Base-by-base conservation (phyloP, 805 yeast species). In the Suhomyces kilbournensis region DNA sequence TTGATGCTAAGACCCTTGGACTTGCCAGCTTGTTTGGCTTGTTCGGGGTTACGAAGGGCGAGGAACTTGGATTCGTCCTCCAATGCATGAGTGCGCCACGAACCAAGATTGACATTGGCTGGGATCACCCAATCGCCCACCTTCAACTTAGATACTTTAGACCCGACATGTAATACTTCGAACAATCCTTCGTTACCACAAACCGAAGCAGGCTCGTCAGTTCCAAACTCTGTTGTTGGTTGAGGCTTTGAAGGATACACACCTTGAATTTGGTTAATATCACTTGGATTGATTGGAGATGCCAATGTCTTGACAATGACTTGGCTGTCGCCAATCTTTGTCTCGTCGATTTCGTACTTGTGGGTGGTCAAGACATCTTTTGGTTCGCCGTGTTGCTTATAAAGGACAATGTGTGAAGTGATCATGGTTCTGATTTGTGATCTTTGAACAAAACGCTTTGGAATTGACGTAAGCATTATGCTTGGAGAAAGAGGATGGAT, bases 131-230 rank as follows among this genome's bases (percentile, higher is more conserved):
- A 90, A 67, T 94, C 98, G 45, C 97, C 97, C 1, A 73, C 71
- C 44, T 74, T 60, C 48, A 88, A 73, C 6, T 65, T 60, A 3
- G 58, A 54, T 8, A 83, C 88, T 14, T 69, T 61, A 8, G 76
- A 58, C 19, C 96, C 97, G 8, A 81, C 80, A 50, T 84, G 82
- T n/a, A 88, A 64, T n/a, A 93, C 85, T 65, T 90, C 87, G 65
- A 89, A 92, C 9, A 90, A 79, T 20, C 97, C 98, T 70, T 93
- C 99, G 66, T 94, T 94, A 50, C 99, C 99, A 35, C 92, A 90
- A 46, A 90, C 85, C 4, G 96, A 96, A 7, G 83, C 72, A 2
- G 96, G 92, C 42, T 78, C 80, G 17, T 71, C 70, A 1, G 89
- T 81, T 7, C 84, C 83, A 53, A 80, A 83, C 46, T 69, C 82